Percentiles rank a stretch among this genome's conserved stretches.
Evolutionary conservation across 2,329 filamentous ascomycete genomes (phyloP).

Genomic region (Paecilomyces fulvus): DNA sequence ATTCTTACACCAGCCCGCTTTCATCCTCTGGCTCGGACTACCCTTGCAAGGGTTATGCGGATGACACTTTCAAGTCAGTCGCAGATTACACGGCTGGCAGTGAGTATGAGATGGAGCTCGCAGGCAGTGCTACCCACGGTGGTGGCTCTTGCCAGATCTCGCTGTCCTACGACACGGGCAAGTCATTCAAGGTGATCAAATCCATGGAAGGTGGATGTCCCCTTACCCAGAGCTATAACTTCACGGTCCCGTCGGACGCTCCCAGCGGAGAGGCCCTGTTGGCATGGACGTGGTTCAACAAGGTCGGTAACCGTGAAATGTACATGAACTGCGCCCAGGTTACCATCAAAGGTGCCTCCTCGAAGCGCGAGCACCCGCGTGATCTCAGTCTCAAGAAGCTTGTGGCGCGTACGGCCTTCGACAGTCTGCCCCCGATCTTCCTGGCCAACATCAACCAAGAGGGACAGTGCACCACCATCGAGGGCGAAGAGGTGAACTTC

Average conservation of each 20-base stretch:
- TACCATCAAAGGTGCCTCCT: slow-evolving; percentile 40
- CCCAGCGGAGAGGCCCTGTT: slow-evolving; percentile 56
- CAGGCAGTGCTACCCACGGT: slow-evolving; percentile 54
- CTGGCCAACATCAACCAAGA: slow-evolving; percentile 57
- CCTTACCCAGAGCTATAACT: slow-evolving; percentile 48
- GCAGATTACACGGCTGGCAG: slow-evolving; percentile 56
- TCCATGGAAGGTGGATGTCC: slow-evolving; percentile 54
- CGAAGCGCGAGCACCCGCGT: slow-evolving; percentile 7
- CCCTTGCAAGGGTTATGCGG: slow-evolving; percentile 64
- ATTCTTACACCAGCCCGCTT: slow-evolving; percentile 64
- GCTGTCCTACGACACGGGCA: slow-evolving; percentile 63
- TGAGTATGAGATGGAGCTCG: slow-evolving; percentile 55
- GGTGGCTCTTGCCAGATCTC: slow-evolving; percentile 72
- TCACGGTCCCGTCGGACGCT: slow-evolving; percentile 57
- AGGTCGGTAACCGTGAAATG: slow-evolving; percentile 69
- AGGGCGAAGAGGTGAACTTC: slow-evolving; percentile 53
- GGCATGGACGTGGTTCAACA: slow-evolving; percentile 72
- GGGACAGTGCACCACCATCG: slow-evolving; percentile 47
- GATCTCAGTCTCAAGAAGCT: slow-evolving; percentile 2
- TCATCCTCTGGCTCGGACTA: slow-evolving; percentile 52
- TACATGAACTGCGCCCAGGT: slow-evolving; percentile 80
- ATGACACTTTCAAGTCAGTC: slow-evolving; percentile 45
- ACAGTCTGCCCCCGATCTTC: slow-evolving; percentile 58
- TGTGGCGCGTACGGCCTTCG: slow-evolving; percentile 32
- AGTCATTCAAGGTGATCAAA: slow-evolving; percentile 60